phyloP scores from a whole-genome alignment of 2,329 filamentous ascomycete genomes.

The Amesomyces nigricolor region DNA sequence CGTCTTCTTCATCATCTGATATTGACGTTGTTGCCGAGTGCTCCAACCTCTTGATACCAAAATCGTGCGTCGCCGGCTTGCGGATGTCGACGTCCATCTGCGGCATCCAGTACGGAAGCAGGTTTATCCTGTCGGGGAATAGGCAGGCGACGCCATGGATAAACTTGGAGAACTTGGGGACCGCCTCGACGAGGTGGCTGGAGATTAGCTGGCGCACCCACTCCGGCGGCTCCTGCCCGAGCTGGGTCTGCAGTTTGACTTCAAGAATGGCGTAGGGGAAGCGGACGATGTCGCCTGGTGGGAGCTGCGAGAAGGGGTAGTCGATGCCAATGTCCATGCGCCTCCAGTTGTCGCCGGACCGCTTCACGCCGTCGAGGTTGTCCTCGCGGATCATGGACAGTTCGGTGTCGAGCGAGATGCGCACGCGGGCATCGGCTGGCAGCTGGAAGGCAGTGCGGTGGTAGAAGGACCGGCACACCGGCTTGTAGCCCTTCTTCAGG shows the following conservation, averaged over 20 bases:
- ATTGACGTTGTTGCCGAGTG: conserved; percentile 72
- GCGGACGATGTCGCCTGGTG: conserved; percentile 74
- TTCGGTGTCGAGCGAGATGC: conserved; percentile 94
- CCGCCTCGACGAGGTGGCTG: conserved; percentile 94
- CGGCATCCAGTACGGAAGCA: conserved; percentile 95
- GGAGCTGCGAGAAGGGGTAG: conserved; percentile 85
- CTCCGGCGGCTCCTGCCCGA: conserved; percentile 88
- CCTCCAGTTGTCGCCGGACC: conserved; percentile 86
- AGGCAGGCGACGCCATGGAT: conserved; percentile 89
- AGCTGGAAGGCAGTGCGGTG: conserved; percentile 97
- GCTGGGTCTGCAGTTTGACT: conserved; percentile 95
- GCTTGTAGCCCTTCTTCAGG: conserved; percentile 77
- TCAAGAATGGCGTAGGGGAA: conserved; percentile 97
- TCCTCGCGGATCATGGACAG: conserved; percentile 93
- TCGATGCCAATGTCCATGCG: conserved; percentile 97
- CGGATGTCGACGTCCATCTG: conserved; percentile 98
- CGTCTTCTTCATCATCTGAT: conserved; percentile 69
- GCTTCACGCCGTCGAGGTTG: conserved; percentile 73
- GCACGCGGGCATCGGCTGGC: conserved; percentile 89
- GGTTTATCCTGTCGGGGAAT: conserved; percentile 79
- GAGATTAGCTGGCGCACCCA: conserved; percentile 93
- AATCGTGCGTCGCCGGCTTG: conserved; percentile 81
- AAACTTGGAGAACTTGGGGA: conserved; percentile 98
- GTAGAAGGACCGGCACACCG: conserved; percentile 93
- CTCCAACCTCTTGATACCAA: conserved; percentile 79